phyloP scores from a whole-genome alignment of 257 asterid species.

The Echium plantagineum region DNA sequence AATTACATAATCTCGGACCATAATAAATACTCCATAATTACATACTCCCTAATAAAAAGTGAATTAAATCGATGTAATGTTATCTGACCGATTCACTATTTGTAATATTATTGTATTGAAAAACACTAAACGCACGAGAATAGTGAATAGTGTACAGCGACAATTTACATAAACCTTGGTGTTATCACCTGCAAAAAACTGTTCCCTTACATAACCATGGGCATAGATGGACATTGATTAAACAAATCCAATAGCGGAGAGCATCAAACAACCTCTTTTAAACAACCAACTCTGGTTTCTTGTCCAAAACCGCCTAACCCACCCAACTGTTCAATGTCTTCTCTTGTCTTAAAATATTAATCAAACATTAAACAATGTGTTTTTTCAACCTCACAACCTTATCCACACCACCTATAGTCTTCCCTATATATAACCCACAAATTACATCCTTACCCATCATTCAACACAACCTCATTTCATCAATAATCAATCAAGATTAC shows the following conservation, averaged over 20 bases:
- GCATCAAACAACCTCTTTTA: background rate
- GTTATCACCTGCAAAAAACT: no score
- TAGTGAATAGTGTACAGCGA: no score
- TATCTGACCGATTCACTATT: no score
- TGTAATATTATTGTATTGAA: no score
- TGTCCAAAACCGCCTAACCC: slow-evolving; percentile 11
- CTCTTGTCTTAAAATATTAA: background rate
- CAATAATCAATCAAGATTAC: background rate
- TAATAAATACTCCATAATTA: no score
- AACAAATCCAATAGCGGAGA: background rate
- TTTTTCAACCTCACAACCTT: slow-evolving; percentile 7
- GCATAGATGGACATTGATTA: background rate
- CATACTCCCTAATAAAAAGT: no score
- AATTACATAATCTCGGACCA: no score
- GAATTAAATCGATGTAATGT: no score
- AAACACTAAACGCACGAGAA: no score
- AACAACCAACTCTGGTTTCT: background rate
- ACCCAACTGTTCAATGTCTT: slow-evolving; percentile 1
- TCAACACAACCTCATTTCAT: background rate
- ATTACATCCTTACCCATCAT: background rate
- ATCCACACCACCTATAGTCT: slow-evolving; percentile 3
- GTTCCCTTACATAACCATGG: no score
- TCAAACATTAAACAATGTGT: background rate
- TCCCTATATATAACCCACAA: slow-evolving; percentile 9
- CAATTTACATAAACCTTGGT: no score